Conservation (phyloP, 2,329 filamentous ascomycete species). For the Nigrospora osmanthi region DNA sequence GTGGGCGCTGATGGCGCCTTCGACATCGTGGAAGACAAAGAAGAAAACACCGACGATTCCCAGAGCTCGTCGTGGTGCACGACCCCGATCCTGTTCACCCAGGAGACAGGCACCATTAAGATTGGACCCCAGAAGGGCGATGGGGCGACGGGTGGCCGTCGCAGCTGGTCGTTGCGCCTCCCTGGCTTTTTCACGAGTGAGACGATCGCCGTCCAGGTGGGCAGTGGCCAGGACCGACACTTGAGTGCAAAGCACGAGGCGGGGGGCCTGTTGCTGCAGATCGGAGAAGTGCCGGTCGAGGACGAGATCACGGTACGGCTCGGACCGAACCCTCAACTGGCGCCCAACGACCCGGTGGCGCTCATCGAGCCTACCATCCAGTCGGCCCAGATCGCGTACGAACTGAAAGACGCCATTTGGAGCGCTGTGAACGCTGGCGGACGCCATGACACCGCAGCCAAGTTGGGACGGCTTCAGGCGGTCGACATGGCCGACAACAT, state of each 20-base stretch:
- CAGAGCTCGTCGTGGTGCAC: neutral
- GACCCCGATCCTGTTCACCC: neutral
- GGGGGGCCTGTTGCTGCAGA: neutral
- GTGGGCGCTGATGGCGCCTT: conserved; percentile 40
- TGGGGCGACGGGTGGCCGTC: neutral
- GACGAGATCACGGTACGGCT: neutral
- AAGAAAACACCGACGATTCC: neutral
- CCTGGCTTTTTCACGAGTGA: neutral
- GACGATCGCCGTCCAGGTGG: too few relatives aligned
- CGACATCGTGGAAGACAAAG: conserved; percentile 37
- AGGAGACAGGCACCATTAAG: neutral
- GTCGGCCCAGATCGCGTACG: conserved; percentile 1
- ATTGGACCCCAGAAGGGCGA: neutral
- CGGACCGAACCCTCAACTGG: conserved; percentile 1
- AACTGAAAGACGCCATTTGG: conserved; percentile 1
- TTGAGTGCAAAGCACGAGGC: too few relatives aligned
- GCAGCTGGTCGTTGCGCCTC: neutral
- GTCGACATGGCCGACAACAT: neutral
- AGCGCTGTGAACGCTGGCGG: neutral
- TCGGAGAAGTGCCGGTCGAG: neutral
- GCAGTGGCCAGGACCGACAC: too few relatives aligned
- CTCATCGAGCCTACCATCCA: conserved; percentile 1
- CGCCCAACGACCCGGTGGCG: neutral
- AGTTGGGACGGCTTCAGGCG: conserved; percentile 1
- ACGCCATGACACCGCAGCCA: neutral